Evolutionary conservation across 2,329 filamentous ascomycete genomes (phyloP), one percentile per base, ranked within the genome.

Genomic region (Scedosporium boydii): DNA sequence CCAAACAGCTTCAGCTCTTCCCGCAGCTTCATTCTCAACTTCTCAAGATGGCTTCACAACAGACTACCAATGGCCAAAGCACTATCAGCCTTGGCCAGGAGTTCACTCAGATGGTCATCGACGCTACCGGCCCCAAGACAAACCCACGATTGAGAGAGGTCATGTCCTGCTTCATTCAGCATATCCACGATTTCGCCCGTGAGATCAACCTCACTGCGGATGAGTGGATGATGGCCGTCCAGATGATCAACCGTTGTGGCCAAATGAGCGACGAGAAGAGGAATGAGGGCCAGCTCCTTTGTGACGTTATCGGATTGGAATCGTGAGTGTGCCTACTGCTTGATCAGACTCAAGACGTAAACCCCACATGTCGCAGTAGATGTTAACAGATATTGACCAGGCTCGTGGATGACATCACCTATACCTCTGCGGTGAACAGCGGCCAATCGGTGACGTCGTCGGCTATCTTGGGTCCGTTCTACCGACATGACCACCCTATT

Each of bases 401-500:
- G n/a, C 82, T 90, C 2, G 89, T 93, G 55, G 90, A 93, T 72
- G 89, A 93, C 72, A 93, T 95, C 70, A 90, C 88, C 61, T 88
- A 86, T 75, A 86, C 84, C 6, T 66, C 69, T n/a, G 80, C 81
- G 58, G 76, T 80, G 60, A 76, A 75, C 59, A 68, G 70, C 41
- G 65, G 70, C 46, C 76, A 78, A 14, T 70, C 76, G 12, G 80
- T 86, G 12, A 95, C 90, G 3, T 84, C 89, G 2, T 89, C 89
- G 3, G 86, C 91, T 46, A 91, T 96, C 66, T 82, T 96, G 0
- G 91, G 91, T 0, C 91, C 91, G 1, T 96, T 96, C 77, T 96
- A 89, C 84, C 83, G 90, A 6, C 81, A 85, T 53, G 82, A 92
- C 67, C 85, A 90, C 0, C 90, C 91, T 3, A 76, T 82, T 63